Percentiles rank a stretch among this genome's conserved stretches.
Evolutionary conservation across 176 grass and related monocot genomes (phyloP).

Genomic region (Carex kokanica): DNA sequence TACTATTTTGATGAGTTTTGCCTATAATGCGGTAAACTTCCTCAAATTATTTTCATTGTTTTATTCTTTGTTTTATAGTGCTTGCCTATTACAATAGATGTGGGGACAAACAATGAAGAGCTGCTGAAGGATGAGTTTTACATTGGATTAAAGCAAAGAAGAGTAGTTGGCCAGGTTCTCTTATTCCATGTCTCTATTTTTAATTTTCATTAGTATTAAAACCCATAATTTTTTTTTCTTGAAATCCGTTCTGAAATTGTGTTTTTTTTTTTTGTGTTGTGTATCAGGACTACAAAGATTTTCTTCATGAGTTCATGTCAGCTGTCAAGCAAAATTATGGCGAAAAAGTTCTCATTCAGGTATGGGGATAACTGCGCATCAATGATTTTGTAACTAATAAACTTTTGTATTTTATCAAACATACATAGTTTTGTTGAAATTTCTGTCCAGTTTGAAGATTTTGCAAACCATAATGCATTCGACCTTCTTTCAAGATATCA

Average conservation of each 20-base stretch:
- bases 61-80: slow-evolving; percentile 40
- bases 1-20: neutral
- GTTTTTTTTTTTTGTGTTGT: no score
- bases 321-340: slow-evolving; percentile 88
- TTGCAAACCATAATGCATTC: slow-evolving; percentile 92
- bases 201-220: no score
- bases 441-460: slow-evolving; percentile 73
- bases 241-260: no score
- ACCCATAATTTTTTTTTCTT: no score
- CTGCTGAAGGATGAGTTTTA: slow-evolving; percentile 92
- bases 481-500: slow-evolving; percentile 74
- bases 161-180: slow-evolving; percentile 12
- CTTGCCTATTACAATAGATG: slow-evolving; percentile 87
- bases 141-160: slow-evolving; percentile 67
- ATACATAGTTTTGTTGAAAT: neutral
- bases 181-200: no score
- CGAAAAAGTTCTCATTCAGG: slow-evolving; percentile 88
- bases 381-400: neutral
- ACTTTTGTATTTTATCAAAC: neutral
- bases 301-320: slow-evolving; percentile 83
- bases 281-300: slow-evolving; percentile 6
- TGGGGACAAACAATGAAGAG: slow-evolving; percentile 87
- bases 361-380: slow-evolving; percentile 2
- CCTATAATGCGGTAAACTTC: neutral
- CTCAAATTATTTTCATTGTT: neutral